phyloP scores from a whole-genome alignment of 352 stramenopile species.

The Globisporangium parvum region DNA sequence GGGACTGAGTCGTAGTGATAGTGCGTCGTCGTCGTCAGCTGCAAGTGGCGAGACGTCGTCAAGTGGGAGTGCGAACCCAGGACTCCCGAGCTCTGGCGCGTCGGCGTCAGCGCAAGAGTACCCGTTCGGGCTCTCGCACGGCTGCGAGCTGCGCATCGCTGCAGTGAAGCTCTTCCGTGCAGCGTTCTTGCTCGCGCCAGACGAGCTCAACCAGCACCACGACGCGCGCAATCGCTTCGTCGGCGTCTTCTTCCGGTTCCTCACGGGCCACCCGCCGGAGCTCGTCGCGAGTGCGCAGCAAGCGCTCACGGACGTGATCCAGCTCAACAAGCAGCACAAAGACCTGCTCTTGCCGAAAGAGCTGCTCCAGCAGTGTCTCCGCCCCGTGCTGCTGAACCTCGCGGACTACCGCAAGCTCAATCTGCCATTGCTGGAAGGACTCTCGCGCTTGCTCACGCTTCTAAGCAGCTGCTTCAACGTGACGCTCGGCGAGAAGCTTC shows the following conservation, averaged over 20 bases:
- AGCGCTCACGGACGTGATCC: conserved; percentile 73
- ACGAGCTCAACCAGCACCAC: conserved; percentile 82
- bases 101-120: conserved; percentile 75
- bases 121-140: conserved; percentile 79
- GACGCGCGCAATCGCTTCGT: conserved; percentile 84
- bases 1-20: conserved; percentile 16
- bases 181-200: conserved; percentile 73
- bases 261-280: conserved; percentile 79
- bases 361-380: conserved; percentile 93
- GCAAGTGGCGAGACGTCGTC: conserved; percentile 15
- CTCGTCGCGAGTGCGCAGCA: conserved; percentile 78
- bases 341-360: conserved; percentile 91
- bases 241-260: conserved; percentile 88
- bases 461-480: conserved; percentile 98
- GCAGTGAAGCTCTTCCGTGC: conserved; percentile 85
- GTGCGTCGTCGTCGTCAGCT: conserved; percentile 17
- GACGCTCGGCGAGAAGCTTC: conserved; percentile 95
- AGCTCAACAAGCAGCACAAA: conserved; percentile 85
- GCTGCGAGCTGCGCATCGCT: conserved; percentile 78
- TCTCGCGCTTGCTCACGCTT: conserved; percentile 91
- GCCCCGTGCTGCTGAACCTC: conserved; percentile 94
- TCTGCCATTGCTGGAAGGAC: conserved; percentile 90
- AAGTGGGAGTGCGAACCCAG: conserved; percentile 1
- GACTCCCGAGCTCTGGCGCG: conserved; percentile 16
- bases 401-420: conserved; percentile 97